Conservation (phyloP, 257 asterid species). For the Echites panduratus region DNA sequence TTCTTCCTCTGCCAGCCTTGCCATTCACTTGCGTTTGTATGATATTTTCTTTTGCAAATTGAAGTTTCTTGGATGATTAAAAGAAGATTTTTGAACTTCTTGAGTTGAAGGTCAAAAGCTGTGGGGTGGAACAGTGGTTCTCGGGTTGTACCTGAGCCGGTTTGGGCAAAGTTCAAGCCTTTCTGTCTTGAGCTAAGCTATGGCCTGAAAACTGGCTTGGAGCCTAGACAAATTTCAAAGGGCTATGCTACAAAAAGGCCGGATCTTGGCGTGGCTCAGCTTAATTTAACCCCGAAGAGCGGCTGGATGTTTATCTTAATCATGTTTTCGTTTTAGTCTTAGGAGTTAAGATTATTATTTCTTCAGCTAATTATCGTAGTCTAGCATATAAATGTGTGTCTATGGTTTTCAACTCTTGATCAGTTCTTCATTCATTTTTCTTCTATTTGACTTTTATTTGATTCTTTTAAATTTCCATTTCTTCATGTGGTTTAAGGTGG, state of each 20-base stretch:
- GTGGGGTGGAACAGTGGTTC: too few species aligned
- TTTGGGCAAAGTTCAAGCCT: too few species aligned
- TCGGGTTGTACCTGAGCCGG: too few species aligned
- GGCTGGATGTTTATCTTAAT: background rate
- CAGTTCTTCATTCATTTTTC: background rate
- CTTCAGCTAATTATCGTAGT: background rate
- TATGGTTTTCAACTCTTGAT: background rate
- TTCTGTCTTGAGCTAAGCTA: background rate
- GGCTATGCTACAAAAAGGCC: background rate
- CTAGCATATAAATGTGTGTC: background rate
- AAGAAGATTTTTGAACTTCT: background rate
- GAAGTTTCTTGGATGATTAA: background rate
- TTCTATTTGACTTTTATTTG: background rate
- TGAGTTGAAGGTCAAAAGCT: background rate
- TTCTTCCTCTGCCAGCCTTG: too few species aligned
- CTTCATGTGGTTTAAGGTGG: background rate
- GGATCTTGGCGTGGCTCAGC: background rate
- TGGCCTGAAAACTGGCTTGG: background rate
- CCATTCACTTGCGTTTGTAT: background rate
- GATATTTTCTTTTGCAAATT: background rate
- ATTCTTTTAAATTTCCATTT: background rate
- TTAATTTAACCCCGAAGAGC: background rate
- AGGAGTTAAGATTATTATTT: background rate
- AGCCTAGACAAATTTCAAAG: background rate
- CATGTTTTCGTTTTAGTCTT: background rate